A percentile compares a stretch with the other conserved stretches of the same genome.
phyloP scores from a whole-genome alignment of 768 basidiomycete species.

The Rhizopogon vinicolor region DNA sequence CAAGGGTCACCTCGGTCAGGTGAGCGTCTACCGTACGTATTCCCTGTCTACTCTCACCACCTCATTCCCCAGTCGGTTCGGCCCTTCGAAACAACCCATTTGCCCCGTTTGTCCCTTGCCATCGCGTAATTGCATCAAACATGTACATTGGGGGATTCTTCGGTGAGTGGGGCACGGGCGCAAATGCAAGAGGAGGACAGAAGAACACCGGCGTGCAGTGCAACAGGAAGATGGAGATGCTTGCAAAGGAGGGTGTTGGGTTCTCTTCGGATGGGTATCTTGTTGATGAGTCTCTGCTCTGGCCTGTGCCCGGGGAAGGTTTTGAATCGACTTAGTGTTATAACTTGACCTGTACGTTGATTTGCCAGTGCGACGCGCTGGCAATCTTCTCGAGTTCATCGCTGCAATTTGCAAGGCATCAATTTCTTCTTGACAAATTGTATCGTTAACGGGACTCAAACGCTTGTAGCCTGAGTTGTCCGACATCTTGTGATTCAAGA shows the following conservation, averaged over 20 bases:
- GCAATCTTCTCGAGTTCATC: too few relatives aligned
- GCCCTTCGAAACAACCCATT: slow-evolving; percentile 66
- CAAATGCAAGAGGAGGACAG: slow-evolving; percentile 16
- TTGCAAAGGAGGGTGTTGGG: slow-evolving; percentile 48
- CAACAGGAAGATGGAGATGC: slow-evolving; percentile 43
- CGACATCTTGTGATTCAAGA: too few relatives aligned
- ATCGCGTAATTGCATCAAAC: slow-evolving; percentile 62
- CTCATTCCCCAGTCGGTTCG: slow-evolving; percentile 44
- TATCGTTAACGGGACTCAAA: too few relatives aligned
- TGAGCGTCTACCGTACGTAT: slow-evolving; percentile 19
- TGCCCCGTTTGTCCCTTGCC: slow-evolving; percentile 63
- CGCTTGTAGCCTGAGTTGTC: too few relatives aligned
- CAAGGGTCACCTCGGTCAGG: slow-evolving; percentile 60
- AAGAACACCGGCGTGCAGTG: slow-evolving; percentile 33
- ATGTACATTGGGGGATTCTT: slow-evolving; percentile 58
- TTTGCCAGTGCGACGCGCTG: too few relatives aligned
- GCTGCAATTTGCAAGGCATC: too few relatives aligned
- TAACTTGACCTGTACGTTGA: too few relatives aligned
- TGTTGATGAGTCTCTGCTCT: slow-evolving; percentile 14
- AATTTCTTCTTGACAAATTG: too few relatives aligned
- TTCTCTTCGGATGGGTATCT: slow-evolving; percentile 46
- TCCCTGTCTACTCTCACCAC: neutral
- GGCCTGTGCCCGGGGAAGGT: neutral
- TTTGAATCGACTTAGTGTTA: neutral
- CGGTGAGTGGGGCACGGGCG: slow-evolving; percentile 54